Evolutionary conservation across 2,329 filamentous ascomycete genomes (phyloP).

Genomic region (Pyrenochaeta sp.): DNA sequence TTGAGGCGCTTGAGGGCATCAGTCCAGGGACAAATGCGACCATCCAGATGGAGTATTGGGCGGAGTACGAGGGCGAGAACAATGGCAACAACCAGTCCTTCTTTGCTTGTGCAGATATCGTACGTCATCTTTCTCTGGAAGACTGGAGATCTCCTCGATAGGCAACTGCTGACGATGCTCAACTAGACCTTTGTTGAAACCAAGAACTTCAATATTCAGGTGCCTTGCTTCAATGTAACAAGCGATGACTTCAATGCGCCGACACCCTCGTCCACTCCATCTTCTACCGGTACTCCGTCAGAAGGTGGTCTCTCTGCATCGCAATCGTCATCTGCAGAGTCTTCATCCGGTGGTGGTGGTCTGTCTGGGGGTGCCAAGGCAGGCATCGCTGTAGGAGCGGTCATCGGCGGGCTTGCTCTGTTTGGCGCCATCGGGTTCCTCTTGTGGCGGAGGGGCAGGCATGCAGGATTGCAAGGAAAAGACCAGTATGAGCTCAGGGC

Average conservation of each 20-base stretch:
- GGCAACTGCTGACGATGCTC: neutral
- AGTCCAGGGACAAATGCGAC: conserved; percentile 55
- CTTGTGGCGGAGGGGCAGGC: conserved; percentile 29
- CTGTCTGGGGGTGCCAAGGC: conserved; percentile 55
- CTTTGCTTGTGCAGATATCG: conserved; percentile 59
- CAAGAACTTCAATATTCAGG: conserved; percentile 50
- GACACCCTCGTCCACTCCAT: conserved; percentile 11
- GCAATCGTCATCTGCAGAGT: conserved; percentile 19
- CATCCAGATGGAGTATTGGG: conserved; percentile 56
- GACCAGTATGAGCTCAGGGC: conserved; percentile 38
- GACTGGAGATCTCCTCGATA: neutral
- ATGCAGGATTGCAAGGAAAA: conserved; percentile 26
- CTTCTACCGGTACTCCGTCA: conserved; percentile 21
- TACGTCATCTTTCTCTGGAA: conserved; percentile 10
- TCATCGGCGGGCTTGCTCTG: conserved; percentile 33
- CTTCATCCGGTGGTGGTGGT: conserved; percentile 20
- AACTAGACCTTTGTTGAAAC: conserved; percentile 50
- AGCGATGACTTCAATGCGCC: conserved; percentile 45
- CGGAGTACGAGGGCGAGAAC: conserved; percentile 52
- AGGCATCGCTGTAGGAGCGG: conserved; percentile 51
- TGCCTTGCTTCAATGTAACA: conserved; percentile 60
- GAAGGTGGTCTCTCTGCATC: conserved; percentile 33
- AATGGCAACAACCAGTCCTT: conserved; percentile 52
- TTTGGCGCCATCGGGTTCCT: conserved; percentile 34
- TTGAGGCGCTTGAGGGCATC: conserved; percentile 46